Base-by-base conservation (phyloP, 768 basidiomycete genomes). In the Pleurotus tuber-regium region DNA sequence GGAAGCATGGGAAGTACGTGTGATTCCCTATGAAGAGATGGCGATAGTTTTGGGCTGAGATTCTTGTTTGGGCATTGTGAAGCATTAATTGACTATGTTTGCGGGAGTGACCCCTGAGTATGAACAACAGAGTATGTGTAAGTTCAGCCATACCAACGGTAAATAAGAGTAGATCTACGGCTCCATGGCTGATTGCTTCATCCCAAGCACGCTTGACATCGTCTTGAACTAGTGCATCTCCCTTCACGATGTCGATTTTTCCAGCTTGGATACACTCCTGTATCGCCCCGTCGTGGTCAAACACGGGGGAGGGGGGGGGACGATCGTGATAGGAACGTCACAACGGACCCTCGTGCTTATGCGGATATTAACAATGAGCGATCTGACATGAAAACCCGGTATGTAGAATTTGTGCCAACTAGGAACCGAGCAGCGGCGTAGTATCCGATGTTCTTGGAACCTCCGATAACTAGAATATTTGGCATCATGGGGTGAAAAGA, bases 241-340 rank as follows among this genome's bases (percentile, higher is more conserved):
- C 80, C 38, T 72, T 62, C 10, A 78, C 56, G 5, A 80, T 59
- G 9, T 58, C 64, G 1, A 75, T 80, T 39, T 70, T 68, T 12
- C 77, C 78, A 0, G 64, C 47, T 24, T 58, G 49, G 41, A 80
- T 54, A 54, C 70, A 72, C 5, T 51, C 39, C 46, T 80, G 71
- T 6, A 83, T 73, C 1, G 56, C 58, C 24, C 61, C 63, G 52
- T 81, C 71, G 4, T 58, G 41, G 29, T 76, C 74, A 54, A 83
- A 80, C 2, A 68, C n/a, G n/a, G n/a, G n/a, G n/a, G n/a, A n/a
- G n/a, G n/a, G n/a, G 66, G 7, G 59, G 52, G 0, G 68, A 56
- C 16, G 63, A 68, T 30, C 80, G 73, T 28, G 82, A 66, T 16
- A 81, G 65, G 51, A 78, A 79, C 0, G 78, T 80, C 0, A 81